Base-by-base conservation (phyloP, 23 red algal genomes). In the Gracilaria vermiculophylla region DNA sequence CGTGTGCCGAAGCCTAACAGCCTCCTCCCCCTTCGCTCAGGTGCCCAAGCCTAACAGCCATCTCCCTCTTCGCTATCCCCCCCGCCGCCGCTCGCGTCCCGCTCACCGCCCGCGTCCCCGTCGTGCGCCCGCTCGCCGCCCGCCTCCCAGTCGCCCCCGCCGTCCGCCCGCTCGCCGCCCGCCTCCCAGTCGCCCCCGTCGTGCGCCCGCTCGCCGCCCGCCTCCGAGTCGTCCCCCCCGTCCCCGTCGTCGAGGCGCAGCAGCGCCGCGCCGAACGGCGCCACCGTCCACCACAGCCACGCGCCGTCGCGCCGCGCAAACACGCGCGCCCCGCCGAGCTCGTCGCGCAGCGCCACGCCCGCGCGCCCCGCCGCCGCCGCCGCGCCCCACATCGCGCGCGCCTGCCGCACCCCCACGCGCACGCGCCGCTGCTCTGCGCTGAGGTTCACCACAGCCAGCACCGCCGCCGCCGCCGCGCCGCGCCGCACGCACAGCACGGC, bases 401-500 rank as follows among this genome's bases (percentile, higher is more conserved):
- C 15, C 61, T 66, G 61, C 2, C 61, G 25, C 61, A 33, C 61
- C 3, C 24, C 7, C 7, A 61, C 56, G 56, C 56, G 37, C 64
- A 41, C 64, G 34, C 37, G 14, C 64, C 13, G 1, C 35, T 69
- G n/a, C n/a, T n/a, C n/a, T n/a, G n/a, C n/a, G n/a, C n/a, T 25
- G 52, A 64, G 0, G 15, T 24, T 47, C 53, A 40, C 33, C 50
- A 62, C 51, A 16, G 29, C 55, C 32, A 47, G 0, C 50, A n/a
- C 33, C 29, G 78, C 12, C 19, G 27, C 40, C 41, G 24, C 67
- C 67, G 17, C 35, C 34, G 28, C 76, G 25, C 27, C 76, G 25
- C 88, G 76, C 65, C 44, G 77, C 77, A 76, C 66, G 28, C 62
- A 54, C 39, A 83, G 62, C 62, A 83, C 88, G 21, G 31, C 77